A percentile compares a stretch with the other conserved stretches of the same genome.
Conservation (phyloP, 495 filamentous ascomycete genomes). For the Penicillium verhagenii region DNA sequence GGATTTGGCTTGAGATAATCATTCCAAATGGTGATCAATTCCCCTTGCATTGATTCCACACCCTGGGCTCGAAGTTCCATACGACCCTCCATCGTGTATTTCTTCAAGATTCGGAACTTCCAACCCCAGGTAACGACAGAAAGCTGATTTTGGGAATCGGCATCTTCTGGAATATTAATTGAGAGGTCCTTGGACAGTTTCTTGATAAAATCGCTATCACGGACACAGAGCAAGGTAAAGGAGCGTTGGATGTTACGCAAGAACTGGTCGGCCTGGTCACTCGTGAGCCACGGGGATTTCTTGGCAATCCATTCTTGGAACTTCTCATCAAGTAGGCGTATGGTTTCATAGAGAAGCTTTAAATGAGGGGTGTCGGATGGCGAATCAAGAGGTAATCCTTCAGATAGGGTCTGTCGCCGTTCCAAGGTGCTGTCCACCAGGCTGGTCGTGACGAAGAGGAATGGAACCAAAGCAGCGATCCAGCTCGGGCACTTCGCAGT, state of each 20-base stretch:
- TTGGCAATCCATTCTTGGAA: slow-evolving; percentile 40
- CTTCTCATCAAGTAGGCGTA: slow-evolving; percentile 30
- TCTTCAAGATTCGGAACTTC: slow-evolving; percentile 68
- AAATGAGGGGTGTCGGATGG: slow-evolving; percentile 17
- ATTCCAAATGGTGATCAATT: slow-evolving; percentile 63
- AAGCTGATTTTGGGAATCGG: slow-evolving; percentile 25
- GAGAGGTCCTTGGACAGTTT: slow-evolving; percentile 38
- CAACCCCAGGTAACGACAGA: slow-evolving; percentile 58
- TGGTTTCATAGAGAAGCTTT: slow-evolving; percentile 26
- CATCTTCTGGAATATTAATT: slow-evolving; percentile 38
- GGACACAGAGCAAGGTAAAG: slow-evolving; percentile 26
- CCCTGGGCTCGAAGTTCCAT: slow-evolving; percentile 85
- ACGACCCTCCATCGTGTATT: slow-evolving; percentile 73
- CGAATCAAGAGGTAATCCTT: slow-evolving; percentile 10
- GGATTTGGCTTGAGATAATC: slow-evolving; percentile 47
- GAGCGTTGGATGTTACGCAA: slow-evolving; percentile 24
- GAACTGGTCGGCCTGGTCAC: slow-evolving; percentile 35
- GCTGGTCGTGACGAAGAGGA: slow-evolving; percentile 17
- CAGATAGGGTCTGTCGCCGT: slow-evolving; percentile 11
- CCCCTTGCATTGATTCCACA: slow-evolving; percentile 66
- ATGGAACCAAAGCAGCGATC: neutral
- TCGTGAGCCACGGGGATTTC: slow-evolving; percentile 38
- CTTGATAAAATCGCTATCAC: slow-evolving; percentile 21
- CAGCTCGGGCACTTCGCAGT: neutral
- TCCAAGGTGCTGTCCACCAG: slow-evolving; percentile 14